Base-by-base conservation (phyloP, 495 filamentous ascomycete genomes). In the Amniculicola lignicola region DNA sequence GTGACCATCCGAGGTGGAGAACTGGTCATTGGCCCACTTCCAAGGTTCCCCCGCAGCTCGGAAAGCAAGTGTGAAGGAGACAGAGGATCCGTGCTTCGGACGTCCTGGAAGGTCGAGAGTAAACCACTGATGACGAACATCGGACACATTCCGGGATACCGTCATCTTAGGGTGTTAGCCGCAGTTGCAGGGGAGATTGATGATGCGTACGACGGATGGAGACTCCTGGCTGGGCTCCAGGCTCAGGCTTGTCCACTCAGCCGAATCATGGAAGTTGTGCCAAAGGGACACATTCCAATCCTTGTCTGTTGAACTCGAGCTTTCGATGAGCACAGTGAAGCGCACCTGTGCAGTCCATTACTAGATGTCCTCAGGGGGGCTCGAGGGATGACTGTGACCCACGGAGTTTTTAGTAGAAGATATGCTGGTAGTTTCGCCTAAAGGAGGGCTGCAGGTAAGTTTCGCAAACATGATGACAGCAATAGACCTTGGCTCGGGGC, bases 21-120 rank as follows among this genome's bases (percentile, higher is more conserved):
- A 79, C 40, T 80, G 74, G 50, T 89, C 80, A 51, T 84, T 83
- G 11, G 78, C 79, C 90, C 90, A 96, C 50, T 77, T 82, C 89
- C 90, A 95, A 1, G 70, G 57, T 64, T 81, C 45, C 45, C 72
- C 70, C 2, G 68, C 64, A 11, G 75, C 74, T 7, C 89, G 82
- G 62, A 84, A 92, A 47, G 88, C 88, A 41, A 92, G 63, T 0
- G 90, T 95, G 61, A 96, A 96, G 1, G 72, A 75, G 1, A 83
- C 65, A 47, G 75, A 71, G 0, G 72, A 71, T 45, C 46, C 67
- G 2, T 73, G 63, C 15, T 60, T 65, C 1, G 66, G 55, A 14
- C 41, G 28, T 36, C 61, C 64, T 23, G 44, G 33, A 3, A 79
- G 46, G 11, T 62, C 47, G 10, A 63, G 67, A 3, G 59, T 66